Percentiles rank a stretch among this genome's conserved stretches.
These are phyloP conservation scores for Penicillium herquei DNA, from an alignment of 495 filamentous ascomycete genomes.

Conservation along the genomic window DNA sequence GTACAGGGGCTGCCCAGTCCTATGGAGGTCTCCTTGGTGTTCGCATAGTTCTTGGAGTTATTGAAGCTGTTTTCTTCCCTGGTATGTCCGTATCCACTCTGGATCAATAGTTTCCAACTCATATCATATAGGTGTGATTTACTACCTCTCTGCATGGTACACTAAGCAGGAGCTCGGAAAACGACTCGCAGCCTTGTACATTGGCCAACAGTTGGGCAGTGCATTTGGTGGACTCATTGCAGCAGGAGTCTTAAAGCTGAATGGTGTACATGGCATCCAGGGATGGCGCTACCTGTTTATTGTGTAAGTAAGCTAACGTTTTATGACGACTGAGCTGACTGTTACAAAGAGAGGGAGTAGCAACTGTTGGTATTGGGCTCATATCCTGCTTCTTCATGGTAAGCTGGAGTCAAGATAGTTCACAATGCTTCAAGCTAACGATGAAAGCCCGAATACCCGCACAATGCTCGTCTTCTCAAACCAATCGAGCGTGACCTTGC, in stretches of 20 bases:
- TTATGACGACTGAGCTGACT: not conserved
- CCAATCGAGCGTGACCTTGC: not conserved
- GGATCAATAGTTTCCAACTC: not conserved
- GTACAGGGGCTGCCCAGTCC: not conserved
- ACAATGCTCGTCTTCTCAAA: not conserved
- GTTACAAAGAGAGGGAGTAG: not conserved
- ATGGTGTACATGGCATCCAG: not conserved
- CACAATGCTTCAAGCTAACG: not conserved
- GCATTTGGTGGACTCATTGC: conserved; percentile 1
- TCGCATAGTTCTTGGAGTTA: not conserved
- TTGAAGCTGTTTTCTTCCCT: not conserved
- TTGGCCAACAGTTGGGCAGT: not conserved
- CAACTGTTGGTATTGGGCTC: not conserved
- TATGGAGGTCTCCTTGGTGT: not conserved
- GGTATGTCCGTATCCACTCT: not conserved
- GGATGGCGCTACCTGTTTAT: not conserved
- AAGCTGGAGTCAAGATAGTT: not conserved
- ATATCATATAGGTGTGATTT: not conserved
- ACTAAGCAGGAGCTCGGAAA: not conserved
- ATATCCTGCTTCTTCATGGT: not conserved
- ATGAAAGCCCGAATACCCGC: not conserved
- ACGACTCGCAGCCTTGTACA: not conserved
- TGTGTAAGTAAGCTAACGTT: not conserved
- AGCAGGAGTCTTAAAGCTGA: not conserved
- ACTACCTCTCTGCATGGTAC: not conserved